Evolutionary conservation across 352 stramenopile species (phyloP).

Genomic region (Phytophthora citrophthora): DNA sequence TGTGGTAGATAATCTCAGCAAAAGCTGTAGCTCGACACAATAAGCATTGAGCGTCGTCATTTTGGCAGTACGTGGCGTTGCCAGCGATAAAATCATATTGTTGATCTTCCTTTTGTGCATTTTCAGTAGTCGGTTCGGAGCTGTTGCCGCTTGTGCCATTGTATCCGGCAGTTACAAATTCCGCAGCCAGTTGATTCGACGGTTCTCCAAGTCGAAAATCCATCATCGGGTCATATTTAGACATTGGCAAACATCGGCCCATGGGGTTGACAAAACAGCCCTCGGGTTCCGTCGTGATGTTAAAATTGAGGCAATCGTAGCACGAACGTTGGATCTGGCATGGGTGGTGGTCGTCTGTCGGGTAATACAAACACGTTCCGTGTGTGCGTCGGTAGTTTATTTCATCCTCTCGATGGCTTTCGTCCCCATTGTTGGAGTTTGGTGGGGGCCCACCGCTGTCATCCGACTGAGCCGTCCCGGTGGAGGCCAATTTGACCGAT

Average conservation of each 20-base stretch:
- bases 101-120: conserved; percentile 19
- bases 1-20: conserved; percentile 47
- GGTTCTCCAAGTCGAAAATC: conserved; percentile 40
- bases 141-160: conserved; percentile 17
- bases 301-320: conserved; percentile 63
- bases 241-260: conserved; percentile 14
- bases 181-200: conserved; percentile 28
- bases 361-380: conserved; percentile 49
- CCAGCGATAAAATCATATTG: conserved; percentile 37
- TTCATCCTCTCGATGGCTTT: background rate
- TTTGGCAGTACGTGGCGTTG: conserved; percentile 43
- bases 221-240: conserved; percentile 16
- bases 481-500: conserved; percentile 10
- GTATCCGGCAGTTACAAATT: conserved; percentile 31
- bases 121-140: conserved; percentile 13
- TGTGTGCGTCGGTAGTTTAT: conserved; percentile 37
- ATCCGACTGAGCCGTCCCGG: conserved; percentile 1
- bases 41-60: conserved; percentile 44
- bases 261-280: conserved; percentile 50
- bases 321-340: conserved; percentile 52
- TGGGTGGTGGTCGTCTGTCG: conserved; percentile 38
- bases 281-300: conserved; percentile 35
- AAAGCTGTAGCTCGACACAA: conserved; percentile 42
- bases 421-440: conserved; percentile 6
- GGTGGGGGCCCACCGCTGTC: conserved; percentile 9